phyloP scores from a whole-genome alignment of 345 rosid genomes.

The Salix koriyanagi region DNA sequence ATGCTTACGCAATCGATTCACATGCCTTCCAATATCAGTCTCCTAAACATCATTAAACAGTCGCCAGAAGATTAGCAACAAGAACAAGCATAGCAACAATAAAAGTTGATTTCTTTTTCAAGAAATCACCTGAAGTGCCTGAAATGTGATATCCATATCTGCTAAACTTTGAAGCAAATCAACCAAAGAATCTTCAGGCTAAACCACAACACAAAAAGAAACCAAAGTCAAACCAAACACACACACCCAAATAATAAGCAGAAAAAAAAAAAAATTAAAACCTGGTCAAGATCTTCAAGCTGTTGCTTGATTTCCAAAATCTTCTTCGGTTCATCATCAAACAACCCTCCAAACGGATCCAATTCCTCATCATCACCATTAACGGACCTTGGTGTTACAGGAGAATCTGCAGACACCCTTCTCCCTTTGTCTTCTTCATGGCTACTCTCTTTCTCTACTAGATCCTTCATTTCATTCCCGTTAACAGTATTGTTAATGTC shows the following conservation, averaged over 20 bases:
- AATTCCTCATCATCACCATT: conserved; percentile 18
- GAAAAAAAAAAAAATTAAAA: conserved; percentile 11
- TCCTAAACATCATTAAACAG: conserved; percentile 34
- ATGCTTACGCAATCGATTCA: conserved; percentile 71
- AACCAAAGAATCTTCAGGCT: conserved; percentile 85
- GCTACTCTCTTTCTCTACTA: conserved; percentile 30
- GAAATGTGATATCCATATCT: conserved; percentile 91
- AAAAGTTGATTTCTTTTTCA: background rate
- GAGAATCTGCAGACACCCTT: conserved; percentile 36
- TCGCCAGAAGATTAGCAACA: background rate
- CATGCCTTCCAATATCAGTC: conserved; percentile 73
- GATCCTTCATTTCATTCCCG: conserved; percentile 20
- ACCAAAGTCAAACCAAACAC: conserved; percentile 16
- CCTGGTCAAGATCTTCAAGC: conserved; percentile 93
- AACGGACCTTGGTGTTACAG: conserved; percentile 43
- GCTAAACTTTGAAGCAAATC: conserved; percentile 92
- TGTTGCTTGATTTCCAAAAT: conserved; percentile 75
- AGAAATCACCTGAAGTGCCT: conserved; percentile 69
- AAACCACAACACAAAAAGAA: background rate
- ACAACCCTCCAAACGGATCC: conserved; percentile 85
- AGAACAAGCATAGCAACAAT: background rate
- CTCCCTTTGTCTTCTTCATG: conserved; percentile 15
- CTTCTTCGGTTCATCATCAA: conserved; percentile 88
- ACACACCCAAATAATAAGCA: background rate
- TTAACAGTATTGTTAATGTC: conserved; percentile 14